Evolutionary conservation across 768 basidiomycete genomes (phyloP), one percentile per base, ranked within the genome.

Genomic region (Podaxis sp.): DNA sequence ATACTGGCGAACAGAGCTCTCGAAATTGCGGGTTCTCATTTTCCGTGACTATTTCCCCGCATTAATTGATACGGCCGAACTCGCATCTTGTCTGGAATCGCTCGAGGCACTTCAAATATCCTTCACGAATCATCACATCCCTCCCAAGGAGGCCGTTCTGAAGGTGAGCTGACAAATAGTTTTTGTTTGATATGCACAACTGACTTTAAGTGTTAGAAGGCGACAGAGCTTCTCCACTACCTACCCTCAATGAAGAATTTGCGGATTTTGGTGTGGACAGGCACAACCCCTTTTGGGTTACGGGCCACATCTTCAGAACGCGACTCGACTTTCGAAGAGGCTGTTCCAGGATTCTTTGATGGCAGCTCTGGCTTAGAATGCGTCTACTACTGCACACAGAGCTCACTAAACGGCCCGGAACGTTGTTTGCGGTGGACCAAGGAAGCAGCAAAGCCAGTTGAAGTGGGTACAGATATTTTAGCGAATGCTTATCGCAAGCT

Each of bases 41-140:
- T 53, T 60, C 17, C 52, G 13, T 7, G 51, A 53, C 12, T 17
- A 52, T 30, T 41, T 60, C 26, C 59, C 59, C 1, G 7, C 28
- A 12, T 17, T 24, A 20, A 7, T 60, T 24, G 37, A 60, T 22
- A 15, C 24, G 22, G 40, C 26, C 2, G 38, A 53, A 12, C 22
- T 60, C 22, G 38, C 33, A 36, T 24, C 10, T 15, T 44, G 40
- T 46, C 17, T 60, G 12, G 15, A 53, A 20, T 60, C 51, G 3
- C 28, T 60, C 1, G 59, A 60, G 30, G 59, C 51, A 3, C 59
- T 60, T 44, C 59, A 60, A 28, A 60, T 60, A 38, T 60, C 51
- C 4, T 30, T 59, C 36, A 17, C 8, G 17, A n/a, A 28, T 8
- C 2, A 24, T 15, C 24, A 20, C 30, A 20, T 11, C 37, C 30